These are phyloP conservation scores for Penicillium taxi DNA, from an alignment of 495 filamentous ascomycete genomes.

Conservation along the genomic window DNA sequence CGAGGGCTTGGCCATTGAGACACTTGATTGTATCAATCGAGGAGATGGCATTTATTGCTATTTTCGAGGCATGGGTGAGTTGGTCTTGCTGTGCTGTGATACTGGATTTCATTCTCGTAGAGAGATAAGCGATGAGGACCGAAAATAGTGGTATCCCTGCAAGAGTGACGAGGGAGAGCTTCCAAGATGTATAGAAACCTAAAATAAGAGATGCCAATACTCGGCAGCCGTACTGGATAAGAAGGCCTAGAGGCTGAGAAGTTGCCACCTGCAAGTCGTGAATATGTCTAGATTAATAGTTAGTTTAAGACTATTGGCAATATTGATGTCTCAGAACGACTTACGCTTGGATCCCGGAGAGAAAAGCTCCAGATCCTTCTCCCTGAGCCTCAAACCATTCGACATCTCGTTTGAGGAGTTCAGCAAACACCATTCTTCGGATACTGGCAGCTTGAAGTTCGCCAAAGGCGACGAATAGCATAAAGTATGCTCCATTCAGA, in stretches of 20 bases:
- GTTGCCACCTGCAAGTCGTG: slow-evolving; percentile 74
- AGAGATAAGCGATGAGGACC: slow-evolving; percentile 49
- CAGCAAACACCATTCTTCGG: slow-evolving; percentile 55
- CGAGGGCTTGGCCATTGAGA: slow-evolving; percentile 69
- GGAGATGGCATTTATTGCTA: slow-evolving; percentile 56
- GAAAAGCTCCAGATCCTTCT: slow-evolving; percentile 63
- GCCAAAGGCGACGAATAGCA: slow-evolving; percentile 64
- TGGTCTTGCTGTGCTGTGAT: slow-evolving; percentile 62
- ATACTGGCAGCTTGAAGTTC: slow-evolving; percentile 68
- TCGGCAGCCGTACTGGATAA: slow-evolving; percentile 53
- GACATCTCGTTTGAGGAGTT: slow-evolving; percentile 62
- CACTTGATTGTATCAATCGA: slow-evolving; percentile 84
- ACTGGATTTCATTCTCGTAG: slow-evolving; percentile 51
- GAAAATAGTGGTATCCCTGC: slow-evolving; percentile 64
- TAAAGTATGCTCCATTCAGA: slow-evolving; percentile 54
- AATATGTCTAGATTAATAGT: too few species aligned
- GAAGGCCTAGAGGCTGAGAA: slow-evolving; percentile 67
- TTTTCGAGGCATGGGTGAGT: slow-evolving; percentile 64
- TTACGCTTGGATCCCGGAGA: slow-evolving; percentile 69
- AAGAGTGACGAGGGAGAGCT: slow-evolving; percentile 74
- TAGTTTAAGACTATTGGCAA: neutral
- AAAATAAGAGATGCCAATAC: slow-evolving; percentile 55
- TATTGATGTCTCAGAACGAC: slow-evolving; percentile 6
- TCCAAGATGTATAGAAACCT: slow-evolving; percentile 74
- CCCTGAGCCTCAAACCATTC: slow-evolving; percentile 73